Evolutionary conservation across 257 asterid genomes (phyloP).

Genomic region (Ocimum tenuiflorum): DNA sequence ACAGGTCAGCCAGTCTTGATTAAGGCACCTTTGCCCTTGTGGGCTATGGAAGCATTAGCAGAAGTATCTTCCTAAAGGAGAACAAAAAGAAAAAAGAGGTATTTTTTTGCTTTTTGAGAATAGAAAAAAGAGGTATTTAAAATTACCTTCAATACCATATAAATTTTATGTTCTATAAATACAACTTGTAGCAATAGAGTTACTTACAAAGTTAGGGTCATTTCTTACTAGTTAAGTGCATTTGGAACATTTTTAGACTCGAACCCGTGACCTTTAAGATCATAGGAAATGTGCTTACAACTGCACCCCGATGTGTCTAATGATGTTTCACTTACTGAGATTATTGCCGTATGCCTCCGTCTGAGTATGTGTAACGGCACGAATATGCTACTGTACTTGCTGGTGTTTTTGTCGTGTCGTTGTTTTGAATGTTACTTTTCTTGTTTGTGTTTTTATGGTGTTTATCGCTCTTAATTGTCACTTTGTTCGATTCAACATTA

Average conservation of each 20-base stretch:
- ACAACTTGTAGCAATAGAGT: background rate
- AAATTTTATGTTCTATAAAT: background rate
- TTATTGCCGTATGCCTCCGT: background rate
- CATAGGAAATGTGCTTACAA: no score
- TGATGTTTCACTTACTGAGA: background rate
- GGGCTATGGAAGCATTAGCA: slow-evolving; percentile 45
- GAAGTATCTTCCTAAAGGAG: slow-evolving; percentile 14
- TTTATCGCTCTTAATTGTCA: no score
- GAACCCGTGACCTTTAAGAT: no score
- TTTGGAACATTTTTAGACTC: no score
- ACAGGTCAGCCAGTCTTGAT: slow-evolving; percentile 49
- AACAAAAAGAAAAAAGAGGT: background rate
- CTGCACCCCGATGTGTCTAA: no score
- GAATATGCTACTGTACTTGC: background rate
- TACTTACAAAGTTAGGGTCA: background rate
- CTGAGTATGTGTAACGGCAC: background rate
- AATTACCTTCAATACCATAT: background rate
- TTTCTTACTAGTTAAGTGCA: no score
- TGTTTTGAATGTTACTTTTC: no score
- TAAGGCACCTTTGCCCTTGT: slow-evolving; percentile 67
- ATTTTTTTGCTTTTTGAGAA: no score
- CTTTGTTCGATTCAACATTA: no score
- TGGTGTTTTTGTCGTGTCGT: background rate
- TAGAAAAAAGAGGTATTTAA: background rate
- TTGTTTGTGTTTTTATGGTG: no score